These are phyloP conservation scores for Saitozyma sp. DNA, from an alignment of 768 basidiomycete species.

Conservation along the genomic window DNA sequence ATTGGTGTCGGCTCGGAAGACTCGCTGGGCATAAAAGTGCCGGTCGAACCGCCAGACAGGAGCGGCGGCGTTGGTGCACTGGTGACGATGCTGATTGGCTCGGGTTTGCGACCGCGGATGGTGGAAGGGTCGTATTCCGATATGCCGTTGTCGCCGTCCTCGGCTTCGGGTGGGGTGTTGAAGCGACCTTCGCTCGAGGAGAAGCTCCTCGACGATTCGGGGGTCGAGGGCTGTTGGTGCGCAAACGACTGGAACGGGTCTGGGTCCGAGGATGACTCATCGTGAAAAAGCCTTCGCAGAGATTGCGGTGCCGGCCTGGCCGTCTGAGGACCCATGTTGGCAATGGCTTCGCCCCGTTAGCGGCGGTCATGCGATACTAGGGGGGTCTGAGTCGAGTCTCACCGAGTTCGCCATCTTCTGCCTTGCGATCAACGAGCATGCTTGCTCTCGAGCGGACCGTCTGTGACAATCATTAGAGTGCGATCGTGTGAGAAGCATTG, in stretches of 20 bases:
- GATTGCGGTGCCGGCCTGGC: constrained; percentile 67
- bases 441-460: constrained; percentile 49
- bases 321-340: constrained; percentile 25
- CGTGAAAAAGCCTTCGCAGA: constrained; percentile 73
- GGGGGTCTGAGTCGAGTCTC: background rate
- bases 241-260: constrained; percentile 45
- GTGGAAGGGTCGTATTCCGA: constrained; percentile 24
- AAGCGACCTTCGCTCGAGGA: constrained; percentile 25
- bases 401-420: constrained; percentile 18
- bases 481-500: background rate
- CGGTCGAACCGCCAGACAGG: constrained; percentile 2
- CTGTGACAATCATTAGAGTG: constrained; percentile 21
- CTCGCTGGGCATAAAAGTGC: background rate
- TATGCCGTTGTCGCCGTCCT: constrained; percentile 9
- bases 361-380: background rate
- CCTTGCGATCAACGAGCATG: constrained; percentile 38
- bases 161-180: constrained; percentile 18
- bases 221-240: constrained; percentile 36
- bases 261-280: constrained; percentile 36
- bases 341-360: constrained; percentile 11
- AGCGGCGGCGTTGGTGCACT: too few species aligned
- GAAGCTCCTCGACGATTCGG: constrained; percentile 34
- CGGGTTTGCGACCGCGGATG: constrained; percentile 6
- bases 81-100: too few species aligned
- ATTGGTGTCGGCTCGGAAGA: constrained; percentile 6